phyloP scores from a whole-genome alignment of 2,329 filamentous ascomycete genomes.

The Hirsutella minnesotensis region DNA sequence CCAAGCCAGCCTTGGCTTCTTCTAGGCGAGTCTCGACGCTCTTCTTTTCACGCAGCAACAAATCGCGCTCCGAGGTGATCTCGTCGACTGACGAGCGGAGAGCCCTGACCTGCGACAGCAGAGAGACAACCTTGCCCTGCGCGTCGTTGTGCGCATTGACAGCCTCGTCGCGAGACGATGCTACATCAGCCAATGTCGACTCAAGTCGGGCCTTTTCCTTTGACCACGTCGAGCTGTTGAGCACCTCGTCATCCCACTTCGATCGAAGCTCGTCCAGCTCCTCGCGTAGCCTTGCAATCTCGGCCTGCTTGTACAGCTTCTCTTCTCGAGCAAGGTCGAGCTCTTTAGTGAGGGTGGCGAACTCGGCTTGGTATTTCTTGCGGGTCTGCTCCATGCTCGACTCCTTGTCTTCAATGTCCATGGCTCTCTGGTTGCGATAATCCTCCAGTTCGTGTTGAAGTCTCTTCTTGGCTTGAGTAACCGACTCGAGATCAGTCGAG shows the following conservation, averaged over 20 bases:
- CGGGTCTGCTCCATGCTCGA: slow-evolving; percentile 91
- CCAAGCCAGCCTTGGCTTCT: slow-evolving; percentile 78
- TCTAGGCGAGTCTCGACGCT: slow-evolving; percentile 72
- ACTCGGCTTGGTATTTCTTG: slow-evolving; percentile 93
- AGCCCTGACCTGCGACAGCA: slow-evolving; percentile 79
- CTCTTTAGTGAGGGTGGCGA: slow-evolving; percentile 80
- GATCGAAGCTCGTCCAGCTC: slow-evolving; percentile 88
- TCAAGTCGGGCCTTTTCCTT: slow-evolving; percentile 94
- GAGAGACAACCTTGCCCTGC: slow-evolving; percentile 80
- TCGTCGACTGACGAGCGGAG: slow-evolving; percentile 81
- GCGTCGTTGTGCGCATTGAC: slow-evolving; percentile 89
- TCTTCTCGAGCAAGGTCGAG: slow-evolving; percentile 90
- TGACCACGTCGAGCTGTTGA: slow-evolving; percentile 96
- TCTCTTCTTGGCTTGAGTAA: slow-evolving; percentile 80
- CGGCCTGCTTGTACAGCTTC: slow-evolving; percentile 70
- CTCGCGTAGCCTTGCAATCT: slow-evolving; percentile 81
- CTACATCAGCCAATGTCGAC: slow-evolving; percentile 76
- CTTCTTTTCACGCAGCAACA: slow-evolving; percentile 78
- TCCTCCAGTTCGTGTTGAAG: slow-evolving; percentile 96
- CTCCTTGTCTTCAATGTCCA: slow-evolving; percentile 95
- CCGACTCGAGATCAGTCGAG: slow-evolving; percentile 76
- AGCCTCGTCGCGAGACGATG: slow-evolving; percentile 86
- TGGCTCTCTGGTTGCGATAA: slow-evolving; percentile 87
- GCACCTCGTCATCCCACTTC: slow-evolving; percentile 96
- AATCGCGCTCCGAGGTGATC: slow-evolving; percentile 71